These are phyloP conservation scores for Colletotrichum tabaci DNA, from an alignment of 2,329 filamentous ascomycete species.

Conservation along the genomic window DNA sequence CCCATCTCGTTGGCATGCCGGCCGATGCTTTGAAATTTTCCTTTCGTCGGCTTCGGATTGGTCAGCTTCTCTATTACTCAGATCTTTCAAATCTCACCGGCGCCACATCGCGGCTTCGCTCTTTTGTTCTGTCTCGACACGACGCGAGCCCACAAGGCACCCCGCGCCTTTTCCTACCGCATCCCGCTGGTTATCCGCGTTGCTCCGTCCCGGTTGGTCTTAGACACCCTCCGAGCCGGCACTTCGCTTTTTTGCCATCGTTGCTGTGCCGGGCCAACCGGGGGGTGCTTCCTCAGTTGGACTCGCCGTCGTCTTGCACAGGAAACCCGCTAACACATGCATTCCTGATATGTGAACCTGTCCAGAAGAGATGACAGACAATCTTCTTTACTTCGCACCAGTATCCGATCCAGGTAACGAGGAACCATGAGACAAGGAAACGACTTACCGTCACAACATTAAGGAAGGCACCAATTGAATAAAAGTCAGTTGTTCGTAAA, in stretches of 20 bases:
- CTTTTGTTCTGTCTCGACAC: not conserved
- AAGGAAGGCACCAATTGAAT: too few relatives aligned
- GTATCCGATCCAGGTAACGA: too few relatives aligned
- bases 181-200: not conserved
- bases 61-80: slow-evolving; percentile 31
- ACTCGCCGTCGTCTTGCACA: too few relatives aligned
- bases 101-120: not conserved
- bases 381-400: too few relatives aligned
- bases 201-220: not conserved
- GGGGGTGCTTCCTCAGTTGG: too few relatives aligned
- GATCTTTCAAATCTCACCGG: slow-evolving; percentile 27
- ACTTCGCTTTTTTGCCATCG: not conserved
- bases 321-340: too few relatives aligned
- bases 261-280: not conserved
- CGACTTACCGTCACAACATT: too few relatives aligned
- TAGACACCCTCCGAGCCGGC: not conserved
- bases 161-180: not conserved
- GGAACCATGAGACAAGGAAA: too few relatives aligned
- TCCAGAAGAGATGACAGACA: too few relatives aligned
- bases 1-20: not conserved
- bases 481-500: too few relatives aligned
- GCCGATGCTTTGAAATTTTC: not conserved
- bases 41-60: slow-evolving; percentile 26
- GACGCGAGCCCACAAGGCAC: not conserved
- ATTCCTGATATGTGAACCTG: too few relatives aligned